These are phyloP conservation scores for Durusdinium trenchii DNA, from an alignment of 73 alveolate genomes.

Conservation along the genomic window DNA sequence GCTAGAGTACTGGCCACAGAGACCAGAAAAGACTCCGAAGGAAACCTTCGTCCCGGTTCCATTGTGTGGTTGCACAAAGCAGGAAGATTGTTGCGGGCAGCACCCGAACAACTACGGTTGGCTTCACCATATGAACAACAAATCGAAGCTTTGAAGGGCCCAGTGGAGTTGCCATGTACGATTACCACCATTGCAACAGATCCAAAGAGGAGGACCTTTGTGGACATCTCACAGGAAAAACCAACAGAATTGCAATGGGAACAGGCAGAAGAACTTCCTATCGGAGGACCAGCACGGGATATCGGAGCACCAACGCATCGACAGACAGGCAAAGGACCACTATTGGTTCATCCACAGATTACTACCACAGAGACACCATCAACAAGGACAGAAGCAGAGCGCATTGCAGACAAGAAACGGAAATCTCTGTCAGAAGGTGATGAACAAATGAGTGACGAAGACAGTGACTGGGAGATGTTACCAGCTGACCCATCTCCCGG, in stretches of 20 bases:
- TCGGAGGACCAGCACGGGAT: no score
- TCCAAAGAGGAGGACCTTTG: not conserved
- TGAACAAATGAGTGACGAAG: no score
- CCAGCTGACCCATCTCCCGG: no score
- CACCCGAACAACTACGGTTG: not conserved
- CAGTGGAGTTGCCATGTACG: not conserved
- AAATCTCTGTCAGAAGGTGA: no score
- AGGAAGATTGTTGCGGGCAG: no score
- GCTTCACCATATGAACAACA: not conserved
- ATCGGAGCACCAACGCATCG: not conserved
- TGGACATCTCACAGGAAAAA: not conserved
- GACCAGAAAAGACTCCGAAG: not conserved
- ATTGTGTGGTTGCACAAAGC: not conserved
- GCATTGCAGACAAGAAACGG: no score
- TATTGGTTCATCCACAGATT: not conserved
- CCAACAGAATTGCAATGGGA: not conserved
- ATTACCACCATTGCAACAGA: not conserved
- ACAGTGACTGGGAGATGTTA: no score
- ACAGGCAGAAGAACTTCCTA: not conserved
- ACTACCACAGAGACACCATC: not conserved
- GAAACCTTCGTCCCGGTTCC: not conserved
- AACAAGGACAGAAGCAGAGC: not conserved
- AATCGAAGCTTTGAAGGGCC: not conserved
- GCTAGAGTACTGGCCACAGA: not conserved
- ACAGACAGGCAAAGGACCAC: not conserved